Evolutionary conservation across 2,329 filamentous ascomycete genomes (phyloP).

Genomic region (Leptographium galeiforme): DNA sequence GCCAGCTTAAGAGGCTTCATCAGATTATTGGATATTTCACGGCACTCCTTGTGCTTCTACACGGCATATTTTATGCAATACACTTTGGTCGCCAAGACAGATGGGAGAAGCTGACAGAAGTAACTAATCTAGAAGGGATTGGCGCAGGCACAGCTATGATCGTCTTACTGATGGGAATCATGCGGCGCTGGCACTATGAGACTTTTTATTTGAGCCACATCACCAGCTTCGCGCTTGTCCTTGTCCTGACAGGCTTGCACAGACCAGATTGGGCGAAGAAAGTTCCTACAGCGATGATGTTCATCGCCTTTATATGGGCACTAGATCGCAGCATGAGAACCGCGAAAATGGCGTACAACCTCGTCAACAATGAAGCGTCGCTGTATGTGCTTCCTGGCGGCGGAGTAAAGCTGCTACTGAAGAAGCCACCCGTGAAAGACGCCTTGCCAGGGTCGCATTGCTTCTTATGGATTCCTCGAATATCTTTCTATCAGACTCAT

Average conservation of each 20-base stretch:
- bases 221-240: not conserved
- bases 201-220: not conserved
- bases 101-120: not conserved
- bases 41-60: not conserved
- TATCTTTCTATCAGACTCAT: not conserved
- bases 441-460: not conserved
- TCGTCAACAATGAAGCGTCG: not conserved
- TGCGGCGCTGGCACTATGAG: not conserved
- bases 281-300: not conserved
- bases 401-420: not conserved
- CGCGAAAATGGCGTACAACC: not conserved
- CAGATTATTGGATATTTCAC: not conserved
- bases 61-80: not conserved
- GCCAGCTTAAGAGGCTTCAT: not conserved
- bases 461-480: not conserved
- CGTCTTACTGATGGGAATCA: not conserved
- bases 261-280: not conserved
- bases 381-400: not conserved
- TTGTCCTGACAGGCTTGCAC: not conserved
- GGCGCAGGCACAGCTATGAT: not conserved
- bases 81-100: not conserved
- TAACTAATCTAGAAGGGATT: not conserved
- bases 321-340: not conserved
- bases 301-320: not conserved
- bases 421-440: not conserved